Percentiles rank a stretch among this genome's conserved stretches.
Evolutionary conservation across 768 basidiomycete species (phyloP).

Genomic region (Suillus subaureus): DNA sequence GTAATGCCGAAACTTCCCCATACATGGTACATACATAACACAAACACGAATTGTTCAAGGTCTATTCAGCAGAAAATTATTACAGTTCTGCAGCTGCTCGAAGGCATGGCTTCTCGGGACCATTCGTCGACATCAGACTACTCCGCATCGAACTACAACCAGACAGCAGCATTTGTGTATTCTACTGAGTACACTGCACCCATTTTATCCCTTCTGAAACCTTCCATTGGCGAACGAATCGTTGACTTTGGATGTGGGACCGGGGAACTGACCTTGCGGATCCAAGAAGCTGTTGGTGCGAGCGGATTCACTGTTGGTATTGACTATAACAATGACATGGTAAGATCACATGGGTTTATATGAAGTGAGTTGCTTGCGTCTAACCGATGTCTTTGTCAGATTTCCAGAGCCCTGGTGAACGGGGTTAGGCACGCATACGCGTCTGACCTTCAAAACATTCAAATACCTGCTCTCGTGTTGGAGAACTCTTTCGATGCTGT

Average conservation of each 20-base stretch:
- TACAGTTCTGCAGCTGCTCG: not conserved
- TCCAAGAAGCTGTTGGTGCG: conserved; percentile 52
- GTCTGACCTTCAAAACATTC: conserved; percentile 55
- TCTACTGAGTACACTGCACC: conserved; percentile 47
- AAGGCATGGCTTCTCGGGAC: not conserved
- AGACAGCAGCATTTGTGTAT: conserved; percentile 73
- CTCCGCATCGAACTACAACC: conserved; percentile 63
- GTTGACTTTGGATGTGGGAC: conserved; percentile 84
- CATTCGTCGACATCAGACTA: conserved; percentile 39
- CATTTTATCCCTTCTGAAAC: conserved; percentile 61
- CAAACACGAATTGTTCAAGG: not conserved
- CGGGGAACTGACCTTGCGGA: conserved; percentile 68
- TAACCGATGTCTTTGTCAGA: conserved; percentile 36
- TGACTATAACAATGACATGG: conserved; percentile 76
- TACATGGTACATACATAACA: not conserved
- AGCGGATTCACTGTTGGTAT: conserved; percentile 66
- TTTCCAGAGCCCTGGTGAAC: conserved; percentile 50
- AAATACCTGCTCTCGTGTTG: conserved; percentile 33
- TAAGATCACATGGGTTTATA: conserved; percentile 31
- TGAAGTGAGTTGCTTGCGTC: not conserved
- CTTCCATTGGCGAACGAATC: conserved; percentile 67
- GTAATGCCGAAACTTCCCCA: not conserved
- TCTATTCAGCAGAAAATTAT: not conserved
- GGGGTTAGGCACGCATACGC: conserved; percentile 51
- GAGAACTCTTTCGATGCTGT: conserved; percentile 65